Conservation (phyloP, 2,329 filamentous ascomycete species). For the Dothideomycetidae sp. region DNA sequence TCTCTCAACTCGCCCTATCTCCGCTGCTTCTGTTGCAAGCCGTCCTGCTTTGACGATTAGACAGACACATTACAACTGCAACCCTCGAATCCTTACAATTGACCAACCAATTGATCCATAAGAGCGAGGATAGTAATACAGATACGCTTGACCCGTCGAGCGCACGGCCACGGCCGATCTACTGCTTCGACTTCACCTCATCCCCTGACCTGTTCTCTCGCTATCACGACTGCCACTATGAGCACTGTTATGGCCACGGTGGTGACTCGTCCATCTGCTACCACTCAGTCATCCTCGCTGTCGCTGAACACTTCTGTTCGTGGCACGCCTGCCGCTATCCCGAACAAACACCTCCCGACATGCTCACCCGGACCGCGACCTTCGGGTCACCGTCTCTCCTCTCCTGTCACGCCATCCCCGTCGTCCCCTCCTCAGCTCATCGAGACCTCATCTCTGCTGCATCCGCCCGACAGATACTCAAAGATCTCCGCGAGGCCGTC, state of each 20-base stretch:
- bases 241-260: slow-evolving; percentile 9
- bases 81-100: no score
- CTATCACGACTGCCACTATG: not conserved
- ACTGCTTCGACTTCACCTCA: not conserved
- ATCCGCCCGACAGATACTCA: slow-evolving; percentile 54
- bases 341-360: slow-evolving; percentile 82
- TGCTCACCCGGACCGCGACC: slow-evolving; percentile 64
- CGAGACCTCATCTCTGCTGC: slow-evolving; percentile 54
- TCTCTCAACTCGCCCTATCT: not conserved
- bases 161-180: not conserved
- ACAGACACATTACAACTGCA: no score
- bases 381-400: slow-evolving; percentile 34
- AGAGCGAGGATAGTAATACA: not conserved
- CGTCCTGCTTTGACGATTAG: no score
- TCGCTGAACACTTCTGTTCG: slow-evolving; percentile 42
- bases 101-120: not conserved
- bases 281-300: slow-evolving; percentile 16
- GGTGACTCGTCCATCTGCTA: slow-evolving; percentile 6
- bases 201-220: not conserved
- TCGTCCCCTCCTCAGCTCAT: slow-evolving; percentile 41
- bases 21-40: no score
- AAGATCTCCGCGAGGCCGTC: slow-evolving; percentile 41
- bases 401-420: slow-evolving; percentile 42
- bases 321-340: slow-evolving; percentile 47
- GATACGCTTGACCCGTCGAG: no score